These are phyloP conservation scores for Cladosporium sp. DNA, from an alignment of 2,329 filamentous ascomycete species.

Conservation along the genomic window DNA sequence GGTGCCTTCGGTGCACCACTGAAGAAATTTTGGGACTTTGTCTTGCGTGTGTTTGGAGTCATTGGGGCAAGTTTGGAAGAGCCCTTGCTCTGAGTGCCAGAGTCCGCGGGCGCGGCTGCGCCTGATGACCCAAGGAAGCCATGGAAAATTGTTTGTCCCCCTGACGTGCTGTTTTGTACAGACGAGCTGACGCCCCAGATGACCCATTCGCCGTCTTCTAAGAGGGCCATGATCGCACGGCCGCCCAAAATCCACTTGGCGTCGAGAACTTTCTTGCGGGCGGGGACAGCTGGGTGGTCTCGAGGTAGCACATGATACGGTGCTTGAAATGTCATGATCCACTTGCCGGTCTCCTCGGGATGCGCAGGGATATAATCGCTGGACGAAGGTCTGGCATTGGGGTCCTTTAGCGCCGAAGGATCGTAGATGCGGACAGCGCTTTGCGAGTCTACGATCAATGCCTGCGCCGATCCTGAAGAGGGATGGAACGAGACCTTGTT, in stretches of 20 bases:
- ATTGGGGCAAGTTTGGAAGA: constrained; percentile 40
- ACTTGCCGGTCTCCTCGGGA: constrained; percentile 19
- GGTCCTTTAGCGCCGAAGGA: constrained; percentile 27
- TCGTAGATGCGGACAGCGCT: constrained; percentile 54
- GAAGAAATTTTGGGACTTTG: constrained; percentile 41
- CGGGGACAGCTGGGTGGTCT: constrained; percentile 26
- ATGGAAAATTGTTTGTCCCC: constrained; percentile 24
- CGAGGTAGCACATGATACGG: constrained; percentile 19
- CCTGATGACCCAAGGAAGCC: constrained; percentile 25
- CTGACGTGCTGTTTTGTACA: constrained; percentile 14
- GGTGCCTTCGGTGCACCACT: constrained; percentile 31
- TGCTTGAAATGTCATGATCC: constrained; percentile 25
- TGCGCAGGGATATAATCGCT: constrained; percentile 16
- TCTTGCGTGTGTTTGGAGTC: constrained; percentile 46
- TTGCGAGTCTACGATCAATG: constrained; percentile 50
- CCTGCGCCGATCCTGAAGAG: constrained; percentile 24
- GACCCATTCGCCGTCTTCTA: constrained; percentile 48
- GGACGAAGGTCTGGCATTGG: constrained; percentile 20
- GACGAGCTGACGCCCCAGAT: constrained; percentile 39
- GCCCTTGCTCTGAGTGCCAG: constrained; percentile 27
- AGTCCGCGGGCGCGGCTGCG: constrained; percentile 17
- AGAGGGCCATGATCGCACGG: constrained; percentile 39
- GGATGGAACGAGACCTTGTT: constrained; percentile 22
- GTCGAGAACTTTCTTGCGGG: constrained; percentile 44
- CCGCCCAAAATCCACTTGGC: constrained; percentile 44